A percentile compares a stretch with the other conserved stretches of the same genome.
Evolutionary conservation across 768 basidiomycete species (phyloP).

Genomic region (Hebeloma cylindrosporum): DNA sequence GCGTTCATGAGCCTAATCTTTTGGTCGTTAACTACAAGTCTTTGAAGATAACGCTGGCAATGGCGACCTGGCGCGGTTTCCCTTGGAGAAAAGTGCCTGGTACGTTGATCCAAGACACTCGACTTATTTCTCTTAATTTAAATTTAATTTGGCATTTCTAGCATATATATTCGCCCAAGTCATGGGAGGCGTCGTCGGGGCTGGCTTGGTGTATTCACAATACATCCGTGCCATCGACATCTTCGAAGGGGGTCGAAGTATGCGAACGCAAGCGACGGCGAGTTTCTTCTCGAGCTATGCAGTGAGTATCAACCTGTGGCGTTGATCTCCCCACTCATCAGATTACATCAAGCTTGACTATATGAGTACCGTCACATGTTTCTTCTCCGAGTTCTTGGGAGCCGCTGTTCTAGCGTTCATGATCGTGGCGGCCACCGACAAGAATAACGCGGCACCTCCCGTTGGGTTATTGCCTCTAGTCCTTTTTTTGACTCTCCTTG

Average conservation of each 20-base stretch:
- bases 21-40: neutral
- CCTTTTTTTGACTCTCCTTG: constrained; percentile 57
- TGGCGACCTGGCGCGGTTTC: constrained; percentile 70
- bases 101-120: constrained; percentile 9
- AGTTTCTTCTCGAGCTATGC: constrained; percentile 61
- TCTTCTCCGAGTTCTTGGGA: constrained; percentile 54
- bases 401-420: constrained; percentile 54
- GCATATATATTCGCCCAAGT: constrained; percentile 49
- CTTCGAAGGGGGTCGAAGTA: constrained; percentile 53
- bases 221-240: constrained; percentile 69
- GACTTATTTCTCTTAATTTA: neutral
- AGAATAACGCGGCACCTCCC: constrained; percentile 40
- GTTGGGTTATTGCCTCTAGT: constrained; percentile 52
- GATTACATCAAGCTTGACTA: too few relatives aligned
- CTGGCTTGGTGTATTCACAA: constrained; percentile 58
- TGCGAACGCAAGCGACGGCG: constrained; percentile 57
- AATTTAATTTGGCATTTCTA: neutral
- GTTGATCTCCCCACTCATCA: neutral
- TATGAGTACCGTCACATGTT: constrained; percentile 36
- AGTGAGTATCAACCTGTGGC: constrained; percentile 37
- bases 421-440: constrained; percentile 58
- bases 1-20: constrained; percentile 7
- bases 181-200: constrained; percentile 62
- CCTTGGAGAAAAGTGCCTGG: constrained; percentile 80
- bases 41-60: constrained; percentile 62